Base-by-base conservation (phyloP, 768 basidiomycete genomes). In the Cubamyces sp. region DNA sequence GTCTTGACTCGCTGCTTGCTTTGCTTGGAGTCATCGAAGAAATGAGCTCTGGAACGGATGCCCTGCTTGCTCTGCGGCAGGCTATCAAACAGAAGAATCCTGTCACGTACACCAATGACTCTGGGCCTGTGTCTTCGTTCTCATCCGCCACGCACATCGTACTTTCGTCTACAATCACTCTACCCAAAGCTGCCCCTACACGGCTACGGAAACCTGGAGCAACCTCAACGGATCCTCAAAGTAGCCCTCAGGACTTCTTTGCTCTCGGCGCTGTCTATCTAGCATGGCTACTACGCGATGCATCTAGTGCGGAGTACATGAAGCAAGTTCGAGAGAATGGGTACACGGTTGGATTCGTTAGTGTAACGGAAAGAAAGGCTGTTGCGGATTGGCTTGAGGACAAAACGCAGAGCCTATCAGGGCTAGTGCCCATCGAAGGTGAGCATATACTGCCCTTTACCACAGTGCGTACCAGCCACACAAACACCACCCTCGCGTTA, bases 381-480 rank as follows among this genome's bases (percentile, higher is more conserved):
- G 87, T 96, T 0, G 85, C 92, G 39, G 94, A 96, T 54, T 98
- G 91, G 87, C 72, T 98, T 46, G 86, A 90, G 68, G 87, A 64
- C 23, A 64, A 56, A 91, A 39, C 81, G 77, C 68, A 71, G 74
- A 14, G 60, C 71, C 5, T 64, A 9, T 30, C 57, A 12, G 58
- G 58, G 14, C 54, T 64, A 4, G 19, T 64, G 8, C 34, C 63
- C 3, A 49, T 19, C 6, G 47, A 60, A 40, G 46, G 63, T 60
- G 54, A 52, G 62, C 54, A 21, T 40, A 3, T 48, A 37, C 19
- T 9, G n/a, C 34, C 34, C 34, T 34, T 34, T 34, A 9, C 34
- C 9, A 11, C 34, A 34, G 5, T 11, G 9, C 9, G 34, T 11
- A 5, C 34, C 34, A 34, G 4, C 34, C 11, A 8, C 4, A 30